These are phyloP conservation scores for Diutina scorzettiae DNA, from an alignment of 1,139 yeast genomes.

Conservation along the genomic window DNA sequence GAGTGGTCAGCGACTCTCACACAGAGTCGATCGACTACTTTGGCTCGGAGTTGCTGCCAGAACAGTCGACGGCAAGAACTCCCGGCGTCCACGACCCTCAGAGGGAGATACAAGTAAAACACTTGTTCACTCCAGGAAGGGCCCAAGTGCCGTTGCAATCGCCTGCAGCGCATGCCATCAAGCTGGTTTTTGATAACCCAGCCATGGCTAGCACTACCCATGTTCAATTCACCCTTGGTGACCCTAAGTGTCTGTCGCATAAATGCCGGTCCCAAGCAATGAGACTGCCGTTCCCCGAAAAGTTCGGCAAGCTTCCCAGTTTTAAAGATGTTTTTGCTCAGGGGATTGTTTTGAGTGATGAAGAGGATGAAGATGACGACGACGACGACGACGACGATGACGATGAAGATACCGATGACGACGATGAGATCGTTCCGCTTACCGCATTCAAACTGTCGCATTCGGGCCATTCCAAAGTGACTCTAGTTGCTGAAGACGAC, in stretches of 20 bases:
- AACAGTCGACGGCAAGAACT: neutral
- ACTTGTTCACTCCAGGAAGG: neutral
- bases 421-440: slow-evolving; percentile 13
- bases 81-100: slow-evolving; percentile 1
- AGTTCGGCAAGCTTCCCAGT: neutral
- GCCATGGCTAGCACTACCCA: slow-evolving; percentile 20
- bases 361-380: slow-evolving; percentile 10
- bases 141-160: neutral
- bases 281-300: slow-evolving; percentile 1
- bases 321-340: slow-evolving; percentile 26
- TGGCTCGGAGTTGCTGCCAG: neutral
- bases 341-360: slow-evolving; percentile 10
- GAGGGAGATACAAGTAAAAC: slow-evolving; percentile 1
- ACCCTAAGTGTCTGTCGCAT: slow-evolving; percentile 14
- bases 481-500: slow-evolving; percentile 8
- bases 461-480: slow-evolving; percentile 5
- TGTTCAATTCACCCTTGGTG: too few relatives aligned
- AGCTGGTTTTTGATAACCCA: slow-evolving; percentile 33
- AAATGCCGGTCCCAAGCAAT: neutral
- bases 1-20: neutral
- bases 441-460: slow-evolving; percentile 7
- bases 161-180: slow-evolving; percentile 28
- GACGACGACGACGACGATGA: slow-evolving; percentile 14
- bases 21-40: neutral
- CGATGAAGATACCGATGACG: slow-evolving; percentile 13